Base-by-base conservation (phyloP, 1,284 basidiomycete species). In the Melanopsichium pennsylvanicum region DNA sequence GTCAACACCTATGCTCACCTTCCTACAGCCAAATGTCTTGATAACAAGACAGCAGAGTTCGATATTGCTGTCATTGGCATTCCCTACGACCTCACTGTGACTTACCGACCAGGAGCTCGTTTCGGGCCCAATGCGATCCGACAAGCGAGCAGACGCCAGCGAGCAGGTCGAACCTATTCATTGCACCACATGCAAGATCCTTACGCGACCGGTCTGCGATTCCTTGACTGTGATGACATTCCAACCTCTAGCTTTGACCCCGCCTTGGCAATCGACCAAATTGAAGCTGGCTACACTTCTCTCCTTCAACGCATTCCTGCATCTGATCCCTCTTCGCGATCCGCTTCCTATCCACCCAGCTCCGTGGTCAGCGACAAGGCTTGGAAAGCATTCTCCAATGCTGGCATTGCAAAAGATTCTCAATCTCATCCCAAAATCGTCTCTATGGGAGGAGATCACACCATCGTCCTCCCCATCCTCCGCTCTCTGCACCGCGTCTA, bases 391-490 rank as follows among this genome's bases (percentile, higher is more conserved):
- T 78, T 87, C 86, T 11, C 83, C 86, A 29, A 83, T 31, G 47
- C 63, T 33, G 45, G 49, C 7, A 37, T 70, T 10, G 58, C 76
- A 21, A 52, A 58, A 19, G 67, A 71, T 32, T 41, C 48, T 42
- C 49, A 59, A 34, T 38, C 72, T 11, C 75, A 79, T 36, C 82
- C 82, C 9, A 75, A 82, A 18, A 79, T 84, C 43, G 78, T 84
- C 13, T 78, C 82, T 6, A 72, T 84, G 18, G 83, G 83, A 2
- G 83, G 83, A 13, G 83, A 84, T 56, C 83, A 84, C 64, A 83
- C 83, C 5, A 72, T 80, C 19, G 82, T 82, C 15, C 83, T 88
- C 2, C 83, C 83, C 15, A 81, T 83, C 46, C 76, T 84, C 18
- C 76, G 81, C 31, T 78, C 81, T 7, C 67, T 84, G 11, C 60